Conservation (phyloP, 2,329 filamentous ascomycete genomes). For the Arthrobotrys sinensis region DNA sequence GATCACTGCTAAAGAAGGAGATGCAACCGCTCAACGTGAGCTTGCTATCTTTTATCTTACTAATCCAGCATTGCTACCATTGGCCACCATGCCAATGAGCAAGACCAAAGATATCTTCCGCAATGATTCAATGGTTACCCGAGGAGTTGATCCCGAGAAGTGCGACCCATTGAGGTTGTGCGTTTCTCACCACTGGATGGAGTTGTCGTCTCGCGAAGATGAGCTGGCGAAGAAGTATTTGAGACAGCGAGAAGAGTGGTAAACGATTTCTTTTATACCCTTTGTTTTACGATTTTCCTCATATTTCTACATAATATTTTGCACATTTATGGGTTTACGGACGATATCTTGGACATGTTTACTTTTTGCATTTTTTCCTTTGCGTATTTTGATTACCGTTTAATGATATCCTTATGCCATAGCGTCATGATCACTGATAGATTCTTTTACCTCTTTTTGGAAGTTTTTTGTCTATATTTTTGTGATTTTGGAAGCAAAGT, state of each 20-base stretch:
- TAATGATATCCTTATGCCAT: slow-evolving; percentile 60
- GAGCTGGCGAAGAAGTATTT: slow-evolving; percentile 86
- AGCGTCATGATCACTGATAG: slow-evolving; percentile 60
- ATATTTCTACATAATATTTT: slow-evolving; percentile 31
- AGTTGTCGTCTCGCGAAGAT: slow-evolving; percentile 88
- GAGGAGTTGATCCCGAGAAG: slow-evolving; percentile 73
- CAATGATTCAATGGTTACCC: slow-evolving; percentile 80
- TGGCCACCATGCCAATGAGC: slow-evolving; percentile 85
- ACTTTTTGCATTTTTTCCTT: slow-evolving; percentile 20
- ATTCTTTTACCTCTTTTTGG: slow-evolving; percentile 36
- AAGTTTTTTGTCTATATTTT: slow-evolving; percentile 30
- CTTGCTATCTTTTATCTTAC: slow-evolving; percentile 94
- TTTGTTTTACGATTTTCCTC: slow-evolving; percentile 21
- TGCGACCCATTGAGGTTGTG: slow-evolving; percentile 93
- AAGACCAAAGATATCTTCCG: slow-evolving; percentile 92
- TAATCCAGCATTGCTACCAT: slow-evolving; percentile 85
- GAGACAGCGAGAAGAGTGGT: slow-evolving; percentile 78
- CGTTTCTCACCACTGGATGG: slow-evolving; percentile 97
- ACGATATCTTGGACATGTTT: slow-evolving; percentile 1
- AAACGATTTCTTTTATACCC: slow-evolving; percentile 64
- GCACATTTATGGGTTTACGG: slow-evolving; percentile 17
- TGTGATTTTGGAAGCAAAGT: slow-evolving; percentile 21
- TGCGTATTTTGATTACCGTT: slow-evolving; percentile 5
- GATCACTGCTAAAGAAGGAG: slow-evolving; percentile 93
- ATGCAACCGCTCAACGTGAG: slow-evolving; percentile 89